phyloP scores from a whole-genome alignment of 495 filamentous ascomycete species.

The Penicillium daleae region DNA sequence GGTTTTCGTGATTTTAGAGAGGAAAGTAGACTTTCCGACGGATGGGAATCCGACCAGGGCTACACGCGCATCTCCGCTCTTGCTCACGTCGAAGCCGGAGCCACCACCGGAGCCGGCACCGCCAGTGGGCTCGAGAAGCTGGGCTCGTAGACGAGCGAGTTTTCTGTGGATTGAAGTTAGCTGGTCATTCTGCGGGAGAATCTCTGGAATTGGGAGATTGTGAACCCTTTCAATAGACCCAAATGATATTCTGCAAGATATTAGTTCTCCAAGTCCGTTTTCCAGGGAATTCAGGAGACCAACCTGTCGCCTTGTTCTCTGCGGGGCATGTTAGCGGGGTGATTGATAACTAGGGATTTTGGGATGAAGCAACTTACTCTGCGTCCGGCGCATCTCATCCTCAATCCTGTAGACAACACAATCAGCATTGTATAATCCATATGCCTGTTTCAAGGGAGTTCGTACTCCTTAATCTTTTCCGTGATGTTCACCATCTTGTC shows the following conservation, averaged over 20 bases:
- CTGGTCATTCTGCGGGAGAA: not conserved
- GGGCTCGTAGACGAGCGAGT: slow-evolving; percentile 91
- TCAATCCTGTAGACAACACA: slow-evolving; percentile 73
- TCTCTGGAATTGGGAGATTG: not conserved
- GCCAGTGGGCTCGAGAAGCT: slow-evolving; percentile 88
- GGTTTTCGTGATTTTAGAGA: slow-evolving; percentile 99
- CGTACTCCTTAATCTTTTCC: slow-evolving; percentile 98
- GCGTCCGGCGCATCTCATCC: slow-evolving; percentile 98
- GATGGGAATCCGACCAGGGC: slow-evolving; percentile 98
- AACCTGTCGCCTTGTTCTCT: slow-evolving; percentile 99
- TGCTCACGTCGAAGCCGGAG: slow-evolving; percentile 93
- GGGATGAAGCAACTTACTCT: slow-evolving; percentile 63
- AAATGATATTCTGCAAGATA: slow-evolving; percentile 86
- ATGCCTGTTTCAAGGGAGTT: slow-evolving; percentile 10
- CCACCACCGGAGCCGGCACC: slow-evolving; percentile 74
- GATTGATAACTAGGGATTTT: slow-evolving; percentile 24
- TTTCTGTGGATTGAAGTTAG: slow-evolving; percentile 61
- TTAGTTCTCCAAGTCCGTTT: slow-evolving; percentile 17
- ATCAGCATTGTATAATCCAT: slow-evolving; percentile 16
- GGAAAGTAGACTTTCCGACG: slow-evolving; percentile 97
- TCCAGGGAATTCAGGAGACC: slow-evolving; percentile 18
- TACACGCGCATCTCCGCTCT: slow-evolving; percentile 95
- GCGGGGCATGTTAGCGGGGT: slow-evolving; percentile 46
- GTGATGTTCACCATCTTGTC: slow-evolving; percentile 98
- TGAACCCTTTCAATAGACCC: slow-evolving; percentile 93